A percentile compares a stretch with the other conserved stretches of the same genome.
Conservation (phyloP, 208 protist species). For the Acanthamoeba triangularis region DNA sequence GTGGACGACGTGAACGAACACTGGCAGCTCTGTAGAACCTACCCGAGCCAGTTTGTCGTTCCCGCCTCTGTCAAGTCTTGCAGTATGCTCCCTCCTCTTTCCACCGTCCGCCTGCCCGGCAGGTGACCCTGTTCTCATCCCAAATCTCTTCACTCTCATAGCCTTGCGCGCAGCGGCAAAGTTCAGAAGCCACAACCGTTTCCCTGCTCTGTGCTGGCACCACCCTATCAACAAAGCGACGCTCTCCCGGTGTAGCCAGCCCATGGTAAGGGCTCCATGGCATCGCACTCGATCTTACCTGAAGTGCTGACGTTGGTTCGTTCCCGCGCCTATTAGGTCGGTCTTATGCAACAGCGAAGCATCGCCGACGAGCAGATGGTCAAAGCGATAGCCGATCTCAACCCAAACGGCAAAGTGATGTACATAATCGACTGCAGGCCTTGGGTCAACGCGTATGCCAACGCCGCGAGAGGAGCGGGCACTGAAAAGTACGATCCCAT, state of each 20-base stretch:
- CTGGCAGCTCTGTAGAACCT: slow-evolving; percentile 76
- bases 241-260: slow-evolving; percentile 73
- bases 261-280: slow-evolving; percentile 36
- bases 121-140: background rate
- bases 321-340: slow-evolving; percentile 12
- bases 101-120: background rate
- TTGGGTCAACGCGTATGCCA: slow-evolving; percentile 90
- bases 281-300: background rate
- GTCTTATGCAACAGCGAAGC: slow-evolving; percentile 78
- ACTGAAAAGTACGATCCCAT: slow-evolving; percentile 79
- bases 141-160: background rate
- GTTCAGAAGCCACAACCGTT: slow-evolving; percentile 76
- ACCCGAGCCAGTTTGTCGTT: slow-evolving; percentile 72
- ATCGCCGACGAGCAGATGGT: slow-evolving; percentile 76
- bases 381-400: slow-evolving; percentile 74
- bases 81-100: background rate
- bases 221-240: slow-evolving; percentile 50
- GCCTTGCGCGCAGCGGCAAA: slow-evolving; percentile 27
- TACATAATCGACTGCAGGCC: slow-evolving; percentile 93
- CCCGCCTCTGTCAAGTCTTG: slow-evolving; percentile 66
- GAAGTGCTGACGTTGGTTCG: background rate
- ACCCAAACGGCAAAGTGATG: slow-evolving; percentile 80
- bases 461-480: slow-evolving; percentile 92
- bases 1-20: slow-evolving; percentile 55
- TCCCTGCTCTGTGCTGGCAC: slow-evolving; percentile 71